phyloP scores from a whole-genome alignment of 768 basidiomycete species.

The Mycena floridula region DNA sequence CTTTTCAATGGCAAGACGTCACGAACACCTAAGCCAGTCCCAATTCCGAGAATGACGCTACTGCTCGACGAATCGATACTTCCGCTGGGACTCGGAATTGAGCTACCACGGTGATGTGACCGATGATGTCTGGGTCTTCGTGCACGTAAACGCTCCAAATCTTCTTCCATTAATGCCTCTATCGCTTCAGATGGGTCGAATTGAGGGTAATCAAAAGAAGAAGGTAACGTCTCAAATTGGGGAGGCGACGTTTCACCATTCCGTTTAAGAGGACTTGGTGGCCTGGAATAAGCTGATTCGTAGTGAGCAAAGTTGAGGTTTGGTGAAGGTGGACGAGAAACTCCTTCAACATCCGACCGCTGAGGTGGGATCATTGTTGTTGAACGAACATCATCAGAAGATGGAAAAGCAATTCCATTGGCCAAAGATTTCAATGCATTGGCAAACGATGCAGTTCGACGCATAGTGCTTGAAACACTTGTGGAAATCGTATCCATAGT shows the following conservation, averaged over 20 bases:
- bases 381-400: slow-evolving; percentile 45
- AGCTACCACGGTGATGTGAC: slow-evolving; percentile 30
- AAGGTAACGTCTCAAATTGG: slow-evolving; percentile 12
- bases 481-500: slow-evolving; percentile 58
- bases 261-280: slow-evolving; percentile 33
- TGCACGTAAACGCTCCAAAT: slow-evolving; percentile 85
- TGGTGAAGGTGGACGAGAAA: slow-evolving; percentile 71
- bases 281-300: slow-evolving; percentile 65
- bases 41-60: slow-evolving; percentile 69
- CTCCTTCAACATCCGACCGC: slow-evolving; percentile 12
- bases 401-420: slow-evolving; percentile 66
- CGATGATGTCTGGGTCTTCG: slow-evolving; percentile 39
- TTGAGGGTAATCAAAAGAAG: slow-evolving; percentile 24
- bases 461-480: slow-evolving; percentile 61
- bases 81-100: slow-evolving; percentile 61
- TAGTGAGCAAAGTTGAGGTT: slow-evolving; percentile 76
- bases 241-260: slow-evolving; percentile 7
- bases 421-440: slow-evolving; percentile 67
- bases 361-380: slow-evolving; percentile 23
- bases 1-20: slow-evolving; percentile 89
- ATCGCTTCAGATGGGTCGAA: slow-evolving; percentile 77
- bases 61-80: slow-evolving; percentile 67
- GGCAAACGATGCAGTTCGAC: slow-evolving; percentile 77
- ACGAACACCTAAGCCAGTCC: slow-evolving; percentile 74
- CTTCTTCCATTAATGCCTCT: slow-evolving; percentile 87